Conservation (phyloP, 495 filamentous ascomycete species). For the Pyrenopolyporus hunteri region DNA sequence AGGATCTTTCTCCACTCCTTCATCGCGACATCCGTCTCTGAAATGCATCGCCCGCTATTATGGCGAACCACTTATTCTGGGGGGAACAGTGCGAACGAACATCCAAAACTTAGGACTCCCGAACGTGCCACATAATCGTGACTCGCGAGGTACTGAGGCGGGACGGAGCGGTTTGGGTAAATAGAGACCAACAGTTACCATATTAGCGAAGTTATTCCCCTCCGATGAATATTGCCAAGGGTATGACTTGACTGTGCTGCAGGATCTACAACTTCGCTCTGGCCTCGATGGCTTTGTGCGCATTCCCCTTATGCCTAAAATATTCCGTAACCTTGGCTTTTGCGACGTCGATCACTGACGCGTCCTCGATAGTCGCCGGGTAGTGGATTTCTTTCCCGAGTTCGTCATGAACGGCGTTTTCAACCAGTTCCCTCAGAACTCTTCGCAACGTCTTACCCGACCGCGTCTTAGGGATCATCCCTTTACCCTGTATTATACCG, state of each 20-base stretch:
- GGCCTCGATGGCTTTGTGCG: slow-evolving; percentile 58
- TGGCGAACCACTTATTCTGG: too few species aligned
- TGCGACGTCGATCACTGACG: slow-evolving; percentile 55
- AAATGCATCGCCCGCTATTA: too few species aligned
- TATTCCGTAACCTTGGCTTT: slow-evolving; percentile 55
- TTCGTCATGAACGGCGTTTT: slow-evolving; percentile 64
- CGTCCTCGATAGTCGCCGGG: slow-evolving; percentile 63
- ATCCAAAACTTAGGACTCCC: too few species aligned
- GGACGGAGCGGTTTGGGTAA: too few species aligned
- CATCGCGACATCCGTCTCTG: too few species aligned
- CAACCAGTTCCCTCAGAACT: slow-evolving; percentile 79
- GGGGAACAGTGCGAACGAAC: too few species aligned
- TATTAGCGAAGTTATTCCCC: too few species aligned
- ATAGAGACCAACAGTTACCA: not conserved
- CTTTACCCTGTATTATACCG: slow-evolving; percentile 80
- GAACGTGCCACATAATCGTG: too few species aligned
- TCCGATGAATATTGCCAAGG: not conserved
- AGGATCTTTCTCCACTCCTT: too few species aligned
- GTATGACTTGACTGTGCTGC: not conserved
- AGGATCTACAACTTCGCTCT: slow-evolving; percentile 62
- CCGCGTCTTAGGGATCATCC: slow-evolving; percentile 92
- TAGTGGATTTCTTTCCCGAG: slow-evolving; percentile 56
- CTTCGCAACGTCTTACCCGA: slow-evolving; percentile 86
- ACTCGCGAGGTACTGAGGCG: too few species aligned
- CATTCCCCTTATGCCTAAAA: slow-evolving; percentile 51